Base-by-base conservation (phyloP, 805 yeast genomes). In the Naumovozyma baii region DNA sequence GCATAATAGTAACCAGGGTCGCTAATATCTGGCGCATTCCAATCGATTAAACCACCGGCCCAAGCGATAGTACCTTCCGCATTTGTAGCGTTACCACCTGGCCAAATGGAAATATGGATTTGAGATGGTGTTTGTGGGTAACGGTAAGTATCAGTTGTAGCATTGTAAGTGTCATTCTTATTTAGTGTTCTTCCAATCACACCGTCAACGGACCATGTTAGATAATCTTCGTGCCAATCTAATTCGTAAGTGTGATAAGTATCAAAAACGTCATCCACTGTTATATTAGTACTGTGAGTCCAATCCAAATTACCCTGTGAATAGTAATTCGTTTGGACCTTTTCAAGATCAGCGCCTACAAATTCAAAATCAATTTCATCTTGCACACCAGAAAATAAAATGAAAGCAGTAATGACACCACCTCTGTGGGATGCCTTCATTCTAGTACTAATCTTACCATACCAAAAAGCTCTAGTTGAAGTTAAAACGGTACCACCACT, bases 351-450 rank as follows among this genome's bases (percentile, higher is more conserved):
- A 53, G 73, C 73, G 43, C 97, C 97, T 46, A 86, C 80, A 50
- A 78, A 80, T 67, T 88, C 96, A 55, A 64, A 78, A 72, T 88
- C 96, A 52, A 87, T 73, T 70, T 88, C 96, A 67, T 87, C 96
- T 69, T 83, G 78, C 32, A 80, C 85, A 57, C 83, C 83, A 5
- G 95, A 83, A 62, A 76, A 80, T 38, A 85, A 60, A 61, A 87
- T 85, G 53, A 79, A 76, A 22, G 95, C 88, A 13, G 94, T 72
- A 42, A 87, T 73, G 29, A 87, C 95, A 69, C 96, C 96, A 8
- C 63, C 69, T 30, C 71, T 72, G 55, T 76, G 83, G 1, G 95
- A 82, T 0, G 90, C 68, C 66, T 81, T 86, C 53, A 86, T 53
- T 37, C 67, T 72, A 36, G 81, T 79, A 25, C 78, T 66, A 25